phyloP scores from a whole-genome alignment of 495 filamentous ascomycete species.

The Entonaema liquescens region DNA sequence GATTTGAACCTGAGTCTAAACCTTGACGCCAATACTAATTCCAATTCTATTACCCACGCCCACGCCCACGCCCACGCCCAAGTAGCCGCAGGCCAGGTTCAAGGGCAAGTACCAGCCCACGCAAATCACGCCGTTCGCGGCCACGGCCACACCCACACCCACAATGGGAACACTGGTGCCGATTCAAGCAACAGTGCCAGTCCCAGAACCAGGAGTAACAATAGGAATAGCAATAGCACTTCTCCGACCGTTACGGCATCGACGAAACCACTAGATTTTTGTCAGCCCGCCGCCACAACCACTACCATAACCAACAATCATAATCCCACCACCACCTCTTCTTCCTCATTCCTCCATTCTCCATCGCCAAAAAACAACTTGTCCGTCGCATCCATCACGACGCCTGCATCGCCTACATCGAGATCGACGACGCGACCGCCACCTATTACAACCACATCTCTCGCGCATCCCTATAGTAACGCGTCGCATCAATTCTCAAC shows the following conservation, averaged over 20 bases:
- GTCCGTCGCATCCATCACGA: conserved; percentile 38
- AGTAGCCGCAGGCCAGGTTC: conserved; percentile 18
- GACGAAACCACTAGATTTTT: conserved; percentile 46
- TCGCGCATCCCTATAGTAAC: conserved; percentile 45
- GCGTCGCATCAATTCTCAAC: conserved; percentile 42
- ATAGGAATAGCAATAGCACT: conserved; percentile 25
- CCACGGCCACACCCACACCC: conserved; percentile 19
- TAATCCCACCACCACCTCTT: conserved; percentile 40
- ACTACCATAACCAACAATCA: conserved; percentile 15
- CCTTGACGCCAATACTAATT: conserved; percentile 34
- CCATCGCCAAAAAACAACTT: conserved; percentile 40
- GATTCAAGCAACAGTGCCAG: conserved; percentile 20
- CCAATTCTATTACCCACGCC: conserved; percentile 29
- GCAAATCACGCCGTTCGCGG: conserved; percentile 25
- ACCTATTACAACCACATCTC: conserved; percentile 15
- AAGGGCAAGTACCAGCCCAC: conserved; percentile 4
- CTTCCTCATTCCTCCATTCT: conserved; percentile 51
- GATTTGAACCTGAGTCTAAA: conserved; percentile 8
- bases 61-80: conserved; percentile 8
- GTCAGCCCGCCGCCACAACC: conserved; percentile 42
- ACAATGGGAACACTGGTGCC: conserved; percentile 34
- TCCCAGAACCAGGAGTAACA: conserved; percentile 19
- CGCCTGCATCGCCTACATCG: conserved; percentile 28
- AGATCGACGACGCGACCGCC: conserved; percentile 39
- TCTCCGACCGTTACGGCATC: conserved; percentile 44